Percentiles rank a stretch among this genome's conserved stretches.
Conservation (phyloP, 768 basidiomycete species). For the Suillus sp. region DNA sequence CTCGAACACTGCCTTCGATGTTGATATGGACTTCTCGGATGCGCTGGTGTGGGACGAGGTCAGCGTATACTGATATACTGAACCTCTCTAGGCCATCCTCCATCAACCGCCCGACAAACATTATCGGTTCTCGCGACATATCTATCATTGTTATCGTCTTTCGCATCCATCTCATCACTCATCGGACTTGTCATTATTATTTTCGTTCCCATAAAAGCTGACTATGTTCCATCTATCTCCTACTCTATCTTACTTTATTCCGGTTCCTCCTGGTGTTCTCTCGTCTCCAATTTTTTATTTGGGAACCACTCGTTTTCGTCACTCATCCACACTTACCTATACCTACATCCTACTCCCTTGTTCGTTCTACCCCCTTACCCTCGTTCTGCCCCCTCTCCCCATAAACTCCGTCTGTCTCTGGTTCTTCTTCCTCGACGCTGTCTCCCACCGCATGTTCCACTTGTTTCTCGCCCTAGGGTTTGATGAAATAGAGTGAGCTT, state of each 20-base stretch:
- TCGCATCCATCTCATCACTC: slow-evolving; percentile 19
- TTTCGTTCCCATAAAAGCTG: slow-evolving; percentile 18
- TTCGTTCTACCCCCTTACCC: slow-evolving; percentile 22
- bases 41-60: slow-evolving; percentile 33
- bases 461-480: slow-evolving; percentile 52
- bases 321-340: neutral
- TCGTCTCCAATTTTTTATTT: slow-evolving; percentile 16
- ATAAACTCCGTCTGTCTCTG: slow-evolving; percentile 11
- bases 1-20: slow-evolving; percentile 21
- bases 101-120: slow-evolving; percentile 11
- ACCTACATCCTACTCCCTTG: slow-evolving; percentile 7
- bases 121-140: slow-evolving; percentile 15
- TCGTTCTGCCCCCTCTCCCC: slow-evolving; percentile 27
- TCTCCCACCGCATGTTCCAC: slow-evolving; percentile 29
- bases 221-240: slow-evolving; percentile 27
- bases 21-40: slow-evolving; percentile 33
- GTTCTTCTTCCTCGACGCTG: slow-evolving; percentile 24
- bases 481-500: slow-evolving; percentile 41
- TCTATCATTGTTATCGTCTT: slow-evolving; percentile 15
- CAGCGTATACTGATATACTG: slow-evolving; percentile 26
- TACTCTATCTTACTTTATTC: slow-evolving; percentile 31
- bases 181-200: slow-evolving; percentile 22
- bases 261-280: slow-evolving; percentile 16
- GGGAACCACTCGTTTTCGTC: slow-evolving; percentile 16
- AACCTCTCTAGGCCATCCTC: neutral